Evolutionary conservation across 345 rosid genomes (phyloP).

Genomic region (Melastoma malabathricum): DNA sequence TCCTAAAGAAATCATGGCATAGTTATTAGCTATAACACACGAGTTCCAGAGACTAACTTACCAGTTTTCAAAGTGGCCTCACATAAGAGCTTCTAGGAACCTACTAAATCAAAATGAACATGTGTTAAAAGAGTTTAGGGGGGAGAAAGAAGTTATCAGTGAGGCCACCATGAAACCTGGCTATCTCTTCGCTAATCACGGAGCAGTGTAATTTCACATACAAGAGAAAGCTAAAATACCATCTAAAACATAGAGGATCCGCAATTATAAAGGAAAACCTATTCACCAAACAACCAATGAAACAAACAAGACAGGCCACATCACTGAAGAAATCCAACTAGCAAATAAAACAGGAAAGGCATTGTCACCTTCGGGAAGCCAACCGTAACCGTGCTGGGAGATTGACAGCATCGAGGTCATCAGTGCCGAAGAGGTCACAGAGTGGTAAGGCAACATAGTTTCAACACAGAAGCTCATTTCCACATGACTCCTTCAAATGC

Average conservation of each 20-base stretch:
- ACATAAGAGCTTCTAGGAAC: conserved; percentile 18
- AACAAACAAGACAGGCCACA: background rate
- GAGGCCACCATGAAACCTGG: conserved; percentile 15
- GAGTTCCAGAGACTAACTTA: conserved; percentile 12
- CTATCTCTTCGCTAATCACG: conserved; percentile 3
- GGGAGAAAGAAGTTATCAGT: conserved; percentile 8
- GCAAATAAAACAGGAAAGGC: background rate
- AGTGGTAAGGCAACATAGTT: conserved; percentile 79
- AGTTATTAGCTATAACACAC: background rate
- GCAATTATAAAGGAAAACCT: background rate
- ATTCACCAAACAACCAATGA: background rate
- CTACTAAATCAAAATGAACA: conserved; percentile 20
- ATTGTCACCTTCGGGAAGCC: conserved; percentile 66
- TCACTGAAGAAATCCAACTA: background rate
- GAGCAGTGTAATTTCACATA: background rate
- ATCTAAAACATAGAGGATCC: too few species aligned
- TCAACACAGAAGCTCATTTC: conserved; percentile 63
- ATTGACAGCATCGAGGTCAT: conserved; percentile 77
- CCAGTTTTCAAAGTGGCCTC: conserved; percentile 20
- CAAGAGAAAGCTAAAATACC: too few species aligned
- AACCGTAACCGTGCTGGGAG: conserved; percentile 41
- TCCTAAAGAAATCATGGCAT: background rate
- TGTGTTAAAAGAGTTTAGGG: background rate
- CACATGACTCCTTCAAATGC: conserved; percentile 41
- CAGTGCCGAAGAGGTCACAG: conserved; percentile 81